A percentile compares a stretch with the other conserved stretches of the same genome.
phyloP scores from a whole-genome alignment of 805 yeast species.

The Ogataea pini region DNA sequence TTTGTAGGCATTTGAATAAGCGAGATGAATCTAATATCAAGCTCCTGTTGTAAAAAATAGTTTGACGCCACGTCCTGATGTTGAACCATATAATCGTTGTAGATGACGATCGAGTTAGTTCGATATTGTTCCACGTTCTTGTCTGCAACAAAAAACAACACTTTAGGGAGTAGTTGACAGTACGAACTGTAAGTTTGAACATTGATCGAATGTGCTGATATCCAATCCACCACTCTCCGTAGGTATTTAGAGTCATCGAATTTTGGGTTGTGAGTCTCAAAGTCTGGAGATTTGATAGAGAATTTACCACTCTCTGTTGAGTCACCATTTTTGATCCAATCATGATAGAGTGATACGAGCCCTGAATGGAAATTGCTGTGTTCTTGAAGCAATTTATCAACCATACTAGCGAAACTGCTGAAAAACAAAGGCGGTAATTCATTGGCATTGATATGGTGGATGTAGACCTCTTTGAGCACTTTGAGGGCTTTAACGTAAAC shows the following conservation, averaged over 20 bases:
- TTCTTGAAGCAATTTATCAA: slow-evolving; percentile 32
- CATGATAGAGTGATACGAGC: slow-evolving; percentile 26
- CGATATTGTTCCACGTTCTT: slow-evolving; percentile 29
- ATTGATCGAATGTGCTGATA: slow-evolving; percentile 23
- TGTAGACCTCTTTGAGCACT: slow-evolving; percentile 44
- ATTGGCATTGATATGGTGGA: slow-evolving; percentile 39
- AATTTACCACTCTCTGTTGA: slow-evolving; percentile 18
- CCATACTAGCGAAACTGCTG: slow-evolving; percentile 30
- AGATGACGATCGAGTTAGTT: slow-evolving; percentile 23
- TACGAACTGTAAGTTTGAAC: slow-evolving; percentile 29
- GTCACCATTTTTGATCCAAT: slow-evolving; percentile 21
- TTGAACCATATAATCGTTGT: slow-evolving; percentile 32
- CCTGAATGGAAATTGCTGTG: slow-evolving; percentile 36
- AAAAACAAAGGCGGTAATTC: slow-evolving; percentile 40
- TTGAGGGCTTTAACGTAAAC: slow-evolving; percentile 47
- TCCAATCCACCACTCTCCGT: slow-evolving; percentile 20
- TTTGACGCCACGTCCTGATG: slow-evolving; percentile 20
- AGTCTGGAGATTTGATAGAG: slow-evolving; percentile 27
- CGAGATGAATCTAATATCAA: slow-evolving; percentile 56
- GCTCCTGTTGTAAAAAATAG: slow-evolving; percentile 40
- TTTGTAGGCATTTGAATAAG: slow-evolving; percentile 55
- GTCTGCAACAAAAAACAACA: slow-evolving; percentile 23
- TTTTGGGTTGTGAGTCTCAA: slow-evolving; percentile 24
- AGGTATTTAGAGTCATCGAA: slow-evolving; percentile 25
- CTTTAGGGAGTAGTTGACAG: slow-evolving; percentile 28